A percentile compares a stretch with the other conserved stretches of the same genome.
Evolutionary conservation across 108 stramenopile genomes (phyloP).

Genomic region (Stephanodiscus triporus): DNA sequence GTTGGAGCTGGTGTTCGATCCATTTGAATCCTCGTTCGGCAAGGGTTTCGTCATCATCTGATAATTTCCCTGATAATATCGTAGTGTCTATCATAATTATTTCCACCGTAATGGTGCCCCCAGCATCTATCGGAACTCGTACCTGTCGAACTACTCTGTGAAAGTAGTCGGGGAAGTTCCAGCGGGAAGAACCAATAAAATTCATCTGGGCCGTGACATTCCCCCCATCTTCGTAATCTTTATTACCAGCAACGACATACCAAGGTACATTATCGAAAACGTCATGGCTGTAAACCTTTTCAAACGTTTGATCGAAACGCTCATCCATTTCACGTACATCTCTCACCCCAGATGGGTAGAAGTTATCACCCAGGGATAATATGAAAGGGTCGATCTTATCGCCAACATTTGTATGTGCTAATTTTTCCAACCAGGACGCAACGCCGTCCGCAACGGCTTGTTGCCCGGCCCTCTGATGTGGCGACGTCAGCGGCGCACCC

Average conservation of each 20-base stretch:
- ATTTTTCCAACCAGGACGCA: slow-evolving; percentile 14
- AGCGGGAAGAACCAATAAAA: slow-evolving; percentile 4
- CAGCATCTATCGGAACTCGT: background rate
- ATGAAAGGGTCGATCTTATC: slow-evolving; percentile 16
- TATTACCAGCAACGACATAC: slow-evolving; percentile 46
- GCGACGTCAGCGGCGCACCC: slow-evolving; percentile 30
- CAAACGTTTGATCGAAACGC: slow-evolving; percentile 28
- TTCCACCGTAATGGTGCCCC: slow-evolving; percentile 9
- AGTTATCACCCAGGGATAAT: slow-evolving; percentile 49
- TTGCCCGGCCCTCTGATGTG: slow-evolving; percentile 21
- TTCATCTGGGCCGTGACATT: slow-evolving; percentile 35
- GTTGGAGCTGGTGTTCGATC: slow-evolving; percentile 23
- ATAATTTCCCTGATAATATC: slow-evolving; percentile 14
- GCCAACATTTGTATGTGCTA: background rate
- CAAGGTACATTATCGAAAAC: slow-evolving; percentile 13
- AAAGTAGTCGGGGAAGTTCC: slow-evolving; percentile 33
- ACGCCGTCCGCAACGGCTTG: slow-evolving; percentile 27
- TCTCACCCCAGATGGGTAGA: slow-evolving; percentile 32
- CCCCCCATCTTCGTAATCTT: slow-evolving; percentile 37
- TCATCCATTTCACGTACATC: slow-evolving; percentile 7
- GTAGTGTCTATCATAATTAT: slow-evolving; percentile 42
- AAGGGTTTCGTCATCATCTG: slow-evolving; percentile 13
- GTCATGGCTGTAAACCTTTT: slow-evolving; percentile 28
- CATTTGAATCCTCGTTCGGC: slow-evolving; percentile 17
- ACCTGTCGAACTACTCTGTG: slow-evolving; percentile 18